These are phyloP conservation scores for Erythrophleum fordii DNA, from an alignment of 306 rosid species.

Conservation along the genomic window DNA sequence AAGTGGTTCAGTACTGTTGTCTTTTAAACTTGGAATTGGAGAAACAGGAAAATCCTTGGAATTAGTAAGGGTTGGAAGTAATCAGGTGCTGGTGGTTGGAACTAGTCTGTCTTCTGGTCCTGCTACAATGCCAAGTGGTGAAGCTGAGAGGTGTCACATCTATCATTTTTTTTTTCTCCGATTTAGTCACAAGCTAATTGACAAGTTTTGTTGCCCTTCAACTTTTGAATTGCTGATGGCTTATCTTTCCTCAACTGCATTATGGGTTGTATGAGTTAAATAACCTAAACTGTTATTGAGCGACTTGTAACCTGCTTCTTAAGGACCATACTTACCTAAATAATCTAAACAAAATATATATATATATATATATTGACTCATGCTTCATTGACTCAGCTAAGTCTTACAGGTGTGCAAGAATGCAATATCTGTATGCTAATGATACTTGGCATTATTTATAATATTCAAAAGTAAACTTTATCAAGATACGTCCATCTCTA, in stretches of 20 bases:
- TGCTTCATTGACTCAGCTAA: slow-evolving; percentile 20
- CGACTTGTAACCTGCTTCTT: slow-evolving; percentile 37
- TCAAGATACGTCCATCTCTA: slow-evolving; percentile 1
- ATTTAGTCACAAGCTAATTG: slow-evolving; percentile 25
- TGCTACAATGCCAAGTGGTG: slow-evolving; percentile 3
- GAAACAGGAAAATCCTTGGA: slow-evolving; percentile 94
- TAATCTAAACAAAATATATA: neutral
- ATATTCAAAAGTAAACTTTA: slow-evolving; percentile 16
- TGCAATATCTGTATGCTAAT: slow-evolving; percentile 10
- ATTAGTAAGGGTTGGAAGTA: slow-evolving; percentile 75
- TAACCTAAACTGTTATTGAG: slow-evolving; percentile 22
- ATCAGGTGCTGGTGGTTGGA: slow-evolving; percentile 75
- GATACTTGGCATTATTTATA: slow-evolving; percentile 20
- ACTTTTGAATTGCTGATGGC: slow-evolving; percentile 22
- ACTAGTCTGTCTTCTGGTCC: slow-evolving; percentile 17
- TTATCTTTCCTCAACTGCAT: slow-evolving; percentile 28
- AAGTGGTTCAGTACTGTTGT: slow-evolving; percentile 72
- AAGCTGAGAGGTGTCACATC: slow-evolving; percentile 46
- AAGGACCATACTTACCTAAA: slow-evolving; percentile 24
- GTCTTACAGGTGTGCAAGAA: slow-evolving; percentile 31
- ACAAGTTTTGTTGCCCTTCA: slow-evolving; percentile 31
- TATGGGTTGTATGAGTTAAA: slow-evolving; percentile 9
- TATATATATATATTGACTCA: slow-evolving; percentile 16
- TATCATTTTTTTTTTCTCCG: slow-evolving; percentile 15
- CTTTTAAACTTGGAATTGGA: slow-evolving; percentile 78